Evolutionary conservation across 805 yeast genomes (phyloP).

Genomic region (Kodamaea kakaduensis): DNA sequence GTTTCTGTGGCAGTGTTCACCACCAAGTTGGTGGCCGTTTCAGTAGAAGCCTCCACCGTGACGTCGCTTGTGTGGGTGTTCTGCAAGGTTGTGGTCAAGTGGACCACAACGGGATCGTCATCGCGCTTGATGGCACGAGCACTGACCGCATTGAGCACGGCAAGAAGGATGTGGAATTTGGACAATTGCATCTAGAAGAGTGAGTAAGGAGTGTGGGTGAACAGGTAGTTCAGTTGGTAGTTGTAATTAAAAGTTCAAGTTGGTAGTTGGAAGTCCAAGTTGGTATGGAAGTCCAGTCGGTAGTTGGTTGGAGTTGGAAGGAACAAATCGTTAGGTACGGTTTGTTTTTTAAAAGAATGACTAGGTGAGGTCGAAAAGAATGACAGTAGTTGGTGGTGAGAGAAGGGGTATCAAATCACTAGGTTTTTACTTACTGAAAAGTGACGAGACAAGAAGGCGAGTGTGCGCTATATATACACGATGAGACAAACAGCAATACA

Average conservation of each 20-base stretch:
- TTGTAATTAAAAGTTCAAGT: neutral
- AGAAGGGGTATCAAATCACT: conserved; percentile 9
- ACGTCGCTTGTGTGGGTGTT: conserved; percentile 31
- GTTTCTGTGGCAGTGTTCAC: conserved; percentile 34
- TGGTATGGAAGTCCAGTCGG: conserved; percentile 16
- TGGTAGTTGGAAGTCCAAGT: conserved; percentile 2
- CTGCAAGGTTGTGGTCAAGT: conserved; percentile 33
- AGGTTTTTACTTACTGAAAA: conserved; percentile 8
- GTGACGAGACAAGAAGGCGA: neutral
- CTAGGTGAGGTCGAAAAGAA: conserved; percentile 2
- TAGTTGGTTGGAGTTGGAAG: conserved; percentile 13
- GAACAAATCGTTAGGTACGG: no score
- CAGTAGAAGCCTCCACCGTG: conserved; percentile 27
- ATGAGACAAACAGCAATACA: no score
- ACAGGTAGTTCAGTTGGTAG: no score
- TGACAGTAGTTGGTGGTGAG: conserved; percentile 13
- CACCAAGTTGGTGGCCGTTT: conserved; percentile 27
- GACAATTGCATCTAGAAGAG: conserved; percentile 10
- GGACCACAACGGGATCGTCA: conserved; percentile 26
- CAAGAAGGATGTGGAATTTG: conserved; percentile 12
- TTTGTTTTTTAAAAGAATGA: no score
- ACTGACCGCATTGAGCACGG: conserved; percentile 17
- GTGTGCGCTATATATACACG: conserved; percentile 1
- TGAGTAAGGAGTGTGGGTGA: conserved; percentile 7
- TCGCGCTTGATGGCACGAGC: conserved; percentile 18